Evolutionary conservation across 495 filamentous ascomycete genomes (phyloP).

Genomic region (Hypoxylon perforatum): DNA sequence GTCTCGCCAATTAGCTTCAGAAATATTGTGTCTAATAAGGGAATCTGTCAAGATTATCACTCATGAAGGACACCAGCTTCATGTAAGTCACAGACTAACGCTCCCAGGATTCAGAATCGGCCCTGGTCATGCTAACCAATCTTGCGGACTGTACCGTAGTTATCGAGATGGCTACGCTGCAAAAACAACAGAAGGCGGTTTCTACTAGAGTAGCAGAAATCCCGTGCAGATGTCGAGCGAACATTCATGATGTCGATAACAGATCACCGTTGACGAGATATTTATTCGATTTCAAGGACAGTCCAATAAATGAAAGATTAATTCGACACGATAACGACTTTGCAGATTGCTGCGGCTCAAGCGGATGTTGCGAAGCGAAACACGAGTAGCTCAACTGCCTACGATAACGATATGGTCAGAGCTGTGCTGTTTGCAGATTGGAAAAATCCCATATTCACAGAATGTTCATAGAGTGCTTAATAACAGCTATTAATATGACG

Average conservation of each 20-base stretch:
- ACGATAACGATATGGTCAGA: no score
- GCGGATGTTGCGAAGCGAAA: neutral
- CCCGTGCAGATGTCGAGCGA: neutral
- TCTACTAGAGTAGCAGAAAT: neutral
- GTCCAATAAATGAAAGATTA: conserved; percentile 23
- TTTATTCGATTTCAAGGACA: conserved; percentile 14
- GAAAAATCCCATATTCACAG: no score
- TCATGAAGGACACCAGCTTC: neutral
- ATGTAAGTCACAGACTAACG: neutral
- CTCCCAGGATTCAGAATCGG: neutral
- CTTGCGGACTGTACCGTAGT: neutral
- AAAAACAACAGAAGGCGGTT: neutral
- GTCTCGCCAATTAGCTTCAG: no score
- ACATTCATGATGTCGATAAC: neutral
- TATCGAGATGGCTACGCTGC: neutral
- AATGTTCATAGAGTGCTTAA: no score
- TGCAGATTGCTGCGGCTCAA: neutral
- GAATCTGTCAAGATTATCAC: no score
- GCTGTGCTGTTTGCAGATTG: no score
- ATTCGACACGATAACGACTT: conserved; percentile 3
- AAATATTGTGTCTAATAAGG: no score
- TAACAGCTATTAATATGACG: no score
- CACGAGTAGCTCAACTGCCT: neutral
- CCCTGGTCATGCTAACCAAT: neutral
- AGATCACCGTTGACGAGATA: conserved; percentile 18